Base-by-base conservation (phyloP, 306 rosid genomes). In the Fagus crenata region DNA sequence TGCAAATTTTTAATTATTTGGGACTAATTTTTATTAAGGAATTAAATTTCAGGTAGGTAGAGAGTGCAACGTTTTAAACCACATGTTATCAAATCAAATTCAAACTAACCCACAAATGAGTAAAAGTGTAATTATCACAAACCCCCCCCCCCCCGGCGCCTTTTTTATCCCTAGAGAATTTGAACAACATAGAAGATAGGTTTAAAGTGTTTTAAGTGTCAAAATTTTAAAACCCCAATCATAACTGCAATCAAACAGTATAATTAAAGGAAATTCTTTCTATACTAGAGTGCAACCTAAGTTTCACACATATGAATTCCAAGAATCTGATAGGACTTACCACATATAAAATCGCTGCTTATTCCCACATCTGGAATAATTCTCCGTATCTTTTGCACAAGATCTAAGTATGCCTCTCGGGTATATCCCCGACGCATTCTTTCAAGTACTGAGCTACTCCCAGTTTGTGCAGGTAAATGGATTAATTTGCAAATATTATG, bases 361-460 rank as follows among this genome's bases (percentile, higher is more conserved):
- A 95, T 80, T 81, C 92, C 97, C 79, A 89, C 97, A 80, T 92
- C 97, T 33, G 98, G 99, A 86, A 95, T 84, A 60, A 87, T 85
- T 68, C 80, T 81, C 60, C 93, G 86, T 70, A 92, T 89, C 83
- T 92, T 96, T 49, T 87, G 85, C 86, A 96, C 98, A 81, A 96
- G 98, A 67, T 90, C 97, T 67, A 96, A 80, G 84, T 96, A 96
- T 17, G 92, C 98, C 82, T 91, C 98, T 22, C 97, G 91, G 17
- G 98, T 88, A 78, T 96, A 96, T 78, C 98, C 99, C 67, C 99
- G 84, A 53, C 98, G 96, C 99, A 96, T 92, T 79, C 96, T 88
- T 86, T 91, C 96, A 55, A 96, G 93, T 78, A 91, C 91, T 8
- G 36, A 37, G 78, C 87, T 92, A 82, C 80, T 92, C 67, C 98